Base-by-base conservation (phyloP, 2,329 filamentous ascomycete genomes). In the Allantophomopsis lycopodina region DNA sequence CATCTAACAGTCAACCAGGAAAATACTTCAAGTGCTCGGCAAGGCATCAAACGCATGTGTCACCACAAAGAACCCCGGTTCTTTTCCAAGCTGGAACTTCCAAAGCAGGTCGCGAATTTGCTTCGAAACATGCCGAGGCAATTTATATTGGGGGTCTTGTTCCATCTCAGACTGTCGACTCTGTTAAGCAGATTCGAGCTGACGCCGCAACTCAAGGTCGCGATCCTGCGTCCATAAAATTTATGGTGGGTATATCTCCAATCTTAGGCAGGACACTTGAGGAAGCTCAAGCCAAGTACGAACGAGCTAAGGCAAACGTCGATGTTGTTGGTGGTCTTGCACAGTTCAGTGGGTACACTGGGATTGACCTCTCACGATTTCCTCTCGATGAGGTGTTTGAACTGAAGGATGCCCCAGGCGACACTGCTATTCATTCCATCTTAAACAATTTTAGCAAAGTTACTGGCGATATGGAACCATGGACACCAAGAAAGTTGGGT, bases 401-500 rank as follows among this genome's bases (percentile, higher is more conserved):
- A 10, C 10, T 31, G n/a, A n/a, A n/a, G n/a, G n/a, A n/a, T n/a
- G n/a, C n/a, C n/a, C n/a, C n/a, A n/a, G n/a, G n/a, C n/a, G n/a
- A n/a, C n/a, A n/a, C n/a, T n/a, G n/a, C n/a, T n/a, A n/a, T n/a
- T n/a, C n/a, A n/a, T n/a, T n/a, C n/a, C n/a, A n/a, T n/a, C n/a
- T n/a, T n/a, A n/a, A n/a, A n/a, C n/a, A n/a, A n/a, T n/a, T n/a
- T n/a, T n/a, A n/a, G n/a, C 7, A 64, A 69, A 36, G 69, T 71
- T 35, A 69, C 71, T 0, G 75, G 75, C 0, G 69, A 65, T 2
- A 71, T 73, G 2, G 62, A 68, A 0, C 82, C 79, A 50, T 85
- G 80, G 80, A 84, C 79, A 1, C 83, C 83, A 57, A 64, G 72
- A 35, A 82, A 75, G 0, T 69, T 84, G 5, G 80, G 75, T 0